A percentile compares a stretch with the other conserved stretches of the same genome.
These are phyloP conservation scores for Neurospora africana DNA, from an alignment of 495 filamentous ascomycete species.

Conservation along the genomic window DNA sequence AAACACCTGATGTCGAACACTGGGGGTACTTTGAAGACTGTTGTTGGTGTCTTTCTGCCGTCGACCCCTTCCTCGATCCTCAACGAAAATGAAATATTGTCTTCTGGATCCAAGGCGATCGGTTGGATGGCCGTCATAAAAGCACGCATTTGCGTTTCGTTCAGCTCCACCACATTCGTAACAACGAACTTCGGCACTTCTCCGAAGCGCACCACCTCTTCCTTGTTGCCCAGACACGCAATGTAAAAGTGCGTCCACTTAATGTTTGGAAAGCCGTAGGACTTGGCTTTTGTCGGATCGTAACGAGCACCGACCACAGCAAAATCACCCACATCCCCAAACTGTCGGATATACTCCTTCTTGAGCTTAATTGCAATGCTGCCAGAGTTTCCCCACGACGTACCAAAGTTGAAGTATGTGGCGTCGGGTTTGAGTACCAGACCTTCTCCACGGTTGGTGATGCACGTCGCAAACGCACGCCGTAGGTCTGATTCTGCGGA, in stretches of 20 bases:
- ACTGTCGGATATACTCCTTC: slow-evolving; percentile 73
- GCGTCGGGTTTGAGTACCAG: slow-evolving; percentile 73
- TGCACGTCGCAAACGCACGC: slow-evolving; percentile 52
- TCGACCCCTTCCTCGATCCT: slow-evolving; percentile 23
- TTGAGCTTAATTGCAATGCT: slow-evolving; percentile 73
- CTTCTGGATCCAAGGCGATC: slow-evolving; percentile 14
- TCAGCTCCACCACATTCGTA: slow-evolving; percentile 42
- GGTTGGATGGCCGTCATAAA: slow-evolving; percentile 28
- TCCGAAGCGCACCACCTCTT: slow-evolving; percentile 41
- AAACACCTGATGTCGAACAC: slow-evolving; percentile 41
- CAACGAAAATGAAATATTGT: slow-evolving; percentile 23
- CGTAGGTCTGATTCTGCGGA: slow-evolving; percentile 41
- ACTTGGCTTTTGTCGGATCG: slow-evolving; percentile 45
- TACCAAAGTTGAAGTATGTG: slow-evolving; percentile 57
- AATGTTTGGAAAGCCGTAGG: slow-evolving; percentile 35
- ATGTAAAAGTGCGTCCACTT: slow-evolving; percentile 72
- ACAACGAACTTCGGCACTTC: slow-evolving; percentile 52
- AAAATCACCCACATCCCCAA: slow-evolving; percentile 77
- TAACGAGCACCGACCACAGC: slow-evolving; percentile 64
- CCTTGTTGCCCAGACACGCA: slow-evolving; percentile 66
- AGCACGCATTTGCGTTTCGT: slow-evolving; percentile 21
- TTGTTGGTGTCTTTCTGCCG: slow-evolving; percentile 21
- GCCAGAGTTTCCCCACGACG: slow-evolving; percentile 21
- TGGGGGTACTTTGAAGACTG: slow-evolving; percentile 29
- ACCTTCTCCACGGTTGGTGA: slow-evolving; percentile 59